Conservation (phyloP, 164 flowering plant genomes). For the Macadamia tetraphylla region DNA sequence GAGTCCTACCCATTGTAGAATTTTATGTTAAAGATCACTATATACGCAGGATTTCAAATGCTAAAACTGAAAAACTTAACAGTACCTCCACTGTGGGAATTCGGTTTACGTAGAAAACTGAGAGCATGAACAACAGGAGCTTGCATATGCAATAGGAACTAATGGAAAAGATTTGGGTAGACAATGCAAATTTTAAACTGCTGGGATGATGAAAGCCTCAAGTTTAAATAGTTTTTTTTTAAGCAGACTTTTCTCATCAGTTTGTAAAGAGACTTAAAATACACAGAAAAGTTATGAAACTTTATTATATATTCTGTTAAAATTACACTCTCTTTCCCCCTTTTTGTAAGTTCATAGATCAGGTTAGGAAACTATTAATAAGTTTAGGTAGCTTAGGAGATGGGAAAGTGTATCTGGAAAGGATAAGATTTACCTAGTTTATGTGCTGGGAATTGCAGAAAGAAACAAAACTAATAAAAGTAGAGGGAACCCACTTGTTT, state of each 20-base stretch:
- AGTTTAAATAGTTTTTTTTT: slow-evolving; percentile 34
- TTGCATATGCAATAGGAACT: slow-evolving; percentile 1
- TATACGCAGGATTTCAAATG: slow-evolving; percentile 10
- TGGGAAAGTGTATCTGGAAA: slow-evolving; percentile 15
- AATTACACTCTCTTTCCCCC: slow-evolving; percentile 9
- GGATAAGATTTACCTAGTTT: slow-evolving; percentile 26
- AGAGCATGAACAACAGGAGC: slow-evolving; percentile 10
- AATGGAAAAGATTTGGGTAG: slow-evolving; percentile 10
- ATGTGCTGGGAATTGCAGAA: slow-evolving; percentile 24
- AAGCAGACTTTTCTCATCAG: slow-evolving; percentile 15
- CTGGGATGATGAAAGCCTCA: slow-evolving; percentile 18
- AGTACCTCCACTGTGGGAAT: not conserved
- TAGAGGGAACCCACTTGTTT: slow-evolving; percentile 25
- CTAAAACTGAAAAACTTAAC: not conserved
- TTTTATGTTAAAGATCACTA: slow-evolving; percentile 9
- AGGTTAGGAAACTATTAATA: slow-evolving; percentile 14
- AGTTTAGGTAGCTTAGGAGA: slow-evolving; percentile 25
- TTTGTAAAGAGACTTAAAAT: slow-evolving; percentile 11
- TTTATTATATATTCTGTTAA: slow-evolving; percentile 3
- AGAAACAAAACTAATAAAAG: slow-evolving; percentile 14
- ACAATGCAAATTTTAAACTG: slow-evolving; percentile 5
- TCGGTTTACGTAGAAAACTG: slow-evolving; percentile 9
- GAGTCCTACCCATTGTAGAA: slow-evolving; percentile 34
- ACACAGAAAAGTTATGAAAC: slow-evolving; percentile 13
- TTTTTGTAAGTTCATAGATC: slow-evolving; percentile 12